A percentile compares a stretch with the other conserved stretches of the same genome.
phyloP scores from a whole-genome alignment of 2,329 filamentous ascomycete genomes.

The Cadophora sp. region DNA sequence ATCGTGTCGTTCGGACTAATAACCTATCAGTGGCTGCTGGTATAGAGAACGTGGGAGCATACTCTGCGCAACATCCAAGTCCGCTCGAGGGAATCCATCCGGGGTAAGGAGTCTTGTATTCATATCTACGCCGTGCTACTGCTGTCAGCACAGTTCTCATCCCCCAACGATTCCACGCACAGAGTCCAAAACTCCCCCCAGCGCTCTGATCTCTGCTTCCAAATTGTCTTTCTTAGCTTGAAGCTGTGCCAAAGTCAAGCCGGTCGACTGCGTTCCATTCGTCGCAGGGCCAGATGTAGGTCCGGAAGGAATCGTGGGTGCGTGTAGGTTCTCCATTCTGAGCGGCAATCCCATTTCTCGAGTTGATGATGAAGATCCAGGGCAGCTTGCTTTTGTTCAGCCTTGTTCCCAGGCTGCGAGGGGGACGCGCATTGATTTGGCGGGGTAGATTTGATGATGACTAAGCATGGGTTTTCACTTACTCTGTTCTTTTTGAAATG shows the following conservation, averaged over 20 bases:
- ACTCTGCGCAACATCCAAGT: constrained; percentile 96
- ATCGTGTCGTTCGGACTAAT: constrained; percentile 89
- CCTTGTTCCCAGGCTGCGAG: constrained; percentile 37
- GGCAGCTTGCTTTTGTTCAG: constrained; percentile 26
- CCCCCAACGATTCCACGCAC: constrained; percentile 57
- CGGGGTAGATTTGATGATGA: constrained; percentile 31
- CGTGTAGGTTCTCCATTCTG: constrained; percentile 70
- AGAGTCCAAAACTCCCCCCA: constrained; percentile 87
- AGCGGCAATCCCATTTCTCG: constrained; percentile 41
- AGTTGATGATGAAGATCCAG: not conserved
- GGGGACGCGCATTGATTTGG: constrained; percentile 26
- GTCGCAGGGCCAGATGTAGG: constrained; percentile 67
- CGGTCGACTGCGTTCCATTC: constrained; percentile 66
- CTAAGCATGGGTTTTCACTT: not conserved
- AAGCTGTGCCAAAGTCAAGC: constrained; percentile 78
- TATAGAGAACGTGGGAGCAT: constrained; percentile 45
- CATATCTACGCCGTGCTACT: constrained; percentile 91
- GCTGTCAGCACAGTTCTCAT: constrained; percentile 23
- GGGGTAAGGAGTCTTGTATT: constrained; percentile 83
- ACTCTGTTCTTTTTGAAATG: not conserved
- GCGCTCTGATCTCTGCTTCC: constrained; percentile 84
- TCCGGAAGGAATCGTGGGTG: constrained; percentile 78
- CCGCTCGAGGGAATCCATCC: constrained; percentile 90
- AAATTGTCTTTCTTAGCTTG: constrained; percentile 84
- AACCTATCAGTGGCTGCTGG: constrained; percentile 23